Evolutionary conservation across 441 rosid genomes (phyloP).

Genomic region (Croton laevigatus): DNA sequence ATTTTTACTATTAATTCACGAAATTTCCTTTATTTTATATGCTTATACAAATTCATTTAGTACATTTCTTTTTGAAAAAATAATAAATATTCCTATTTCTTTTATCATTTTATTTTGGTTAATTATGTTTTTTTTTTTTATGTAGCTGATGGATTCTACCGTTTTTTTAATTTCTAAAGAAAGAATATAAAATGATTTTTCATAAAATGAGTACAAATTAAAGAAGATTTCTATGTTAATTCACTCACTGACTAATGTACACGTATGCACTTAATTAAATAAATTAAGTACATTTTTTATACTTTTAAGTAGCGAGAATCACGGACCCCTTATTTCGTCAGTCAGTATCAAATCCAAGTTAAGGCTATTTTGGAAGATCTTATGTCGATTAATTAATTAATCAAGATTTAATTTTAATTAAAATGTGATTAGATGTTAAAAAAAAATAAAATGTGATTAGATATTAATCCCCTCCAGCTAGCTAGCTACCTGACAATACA

Average conservation of each 20-base stretch:
- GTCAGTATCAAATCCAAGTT: constrained; percentile 19
- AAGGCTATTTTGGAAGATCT: constrained; percentile 24
- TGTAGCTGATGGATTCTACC: no score
- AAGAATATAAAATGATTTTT: no score
- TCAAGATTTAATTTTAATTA: constrained; percentile 1
- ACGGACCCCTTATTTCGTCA: constrained; percentile 29
- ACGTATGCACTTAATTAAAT: background rate
- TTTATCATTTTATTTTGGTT: no score
- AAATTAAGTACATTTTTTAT: background rate
- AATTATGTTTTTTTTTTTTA: no score
- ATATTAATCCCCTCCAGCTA: no score
- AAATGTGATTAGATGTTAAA: background rate
- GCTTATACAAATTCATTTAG: no score
- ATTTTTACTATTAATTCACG: no score
- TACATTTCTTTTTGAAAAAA: no score
- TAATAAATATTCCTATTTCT: no score
- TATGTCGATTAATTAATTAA: constrained; percentile 9
- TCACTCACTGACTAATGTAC: background rate
- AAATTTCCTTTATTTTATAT: no score
- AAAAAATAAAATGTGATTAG: background rate
- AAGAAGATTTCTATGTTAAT: background rate
- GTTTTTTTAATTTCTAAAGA: no score
- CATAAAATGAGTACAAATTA: no score
- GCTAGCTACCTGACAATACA: background rate
- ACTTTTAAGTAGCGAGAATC: constrained; percentile 27